Evolutionary conservation across 1,284 basidiomycete genomes (phyloP).

Genomic region (Puccinia coronata): DNA sequence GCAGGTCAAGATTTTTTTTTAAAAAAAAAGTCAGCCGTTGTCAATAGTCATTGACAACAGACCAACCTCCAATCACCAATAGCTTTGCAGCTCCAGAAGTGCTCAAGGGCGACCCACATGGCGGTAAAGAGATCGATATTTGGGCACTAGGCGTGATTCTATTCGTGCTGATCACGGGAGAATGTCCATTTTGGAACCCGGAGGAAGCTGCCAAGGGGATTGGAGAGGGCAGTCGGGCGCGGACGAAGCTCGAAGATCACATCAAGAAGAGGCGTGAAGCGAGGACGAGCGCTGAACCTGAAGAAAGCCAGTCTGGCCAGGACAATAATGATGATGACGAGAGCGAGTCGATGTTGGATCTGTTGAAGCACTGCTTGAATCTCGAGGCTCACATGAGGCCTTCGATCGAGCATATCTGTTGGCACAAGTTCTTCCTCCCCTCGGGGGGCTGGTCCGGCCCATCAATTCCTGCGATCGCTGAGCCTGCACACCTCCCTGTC

Average conservation of each 20-base stretch:
- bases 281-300: slow-evolving; percentile 67
- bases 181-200: slow-evolving; percentile 87
- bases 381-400: slow-evolving; percentile 72
- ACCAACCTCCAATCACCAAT: slow-evolving; percentile 26
- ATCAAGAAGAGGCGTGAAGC: slow-evolving; percentile 65
- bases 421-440: slow-evolving; percentile 75
- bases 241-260: slow-evolving; percentile 66
- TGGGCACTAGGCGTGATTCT: slow-evolving; percentile 99
- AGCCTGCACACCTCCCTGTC: not conserved
- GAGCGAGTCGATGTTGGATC: slow-evolving; percentile 62
- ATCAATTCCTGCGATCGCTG: slow-evolving; percentile 4
- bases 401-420: slow-evolving; percentile 76
- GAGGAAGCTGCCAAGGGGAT: slow-evolving; percentile 79
- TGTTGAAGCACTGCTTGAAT: slow-evolving; percentile 76
- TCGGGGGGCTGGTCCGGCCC: slow-evolving; percentile 46
- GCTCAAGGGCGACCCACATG: slow-evolving; percentile 86
- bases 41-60: not conserved
- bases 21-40: not conserved
- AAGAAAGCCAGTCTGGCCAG: slow-evolving; percentile 64
- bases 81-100: slow-evolving; percentile 94
- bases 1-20: too few species aligned
- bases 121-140: slow-evolving; percentile 94
- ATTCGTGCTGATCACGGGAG: slow-evolving; percentile 91
- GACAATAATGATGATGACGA: slow-evolving; percentile 62
- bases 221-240: slow-evolving; percentile 63